Percentiles rank a stretch among this genome's conserved stretches.
These are phyloP conservation scores for Microbotryum saponariae DNA, from an alignment of 1,284 basidiomycete species.

Conservation along the genomic window DNA sequence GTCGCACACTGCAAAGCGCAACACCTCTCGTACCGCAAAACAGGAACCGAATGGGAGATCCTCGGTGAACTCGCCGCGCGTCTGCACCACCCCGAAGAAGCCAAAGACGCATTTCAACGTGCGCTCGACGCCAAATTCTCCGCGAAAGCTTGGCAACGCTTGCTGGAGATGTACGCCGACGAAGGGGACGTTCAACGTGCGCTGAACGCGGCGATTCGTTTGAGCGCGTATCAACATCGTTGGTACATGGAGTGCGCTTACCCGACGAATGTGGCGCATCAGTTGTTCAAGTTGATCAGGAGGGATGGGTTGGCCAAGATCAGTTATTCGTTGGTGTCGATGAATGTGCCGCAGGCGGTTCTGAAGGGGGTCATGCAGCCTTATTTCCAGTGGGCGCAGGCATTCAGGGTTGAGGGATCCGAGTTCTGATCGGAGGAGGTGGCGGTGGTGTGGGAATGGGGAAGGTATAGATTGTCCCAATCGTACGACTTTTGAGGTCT, in stretches of 20 bases:
- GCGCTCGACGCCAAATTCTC: conserved; percentile 85
- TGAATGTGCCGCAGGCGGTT: conserved; percentile 37
- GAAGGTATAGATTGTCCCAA: too few species aligned
- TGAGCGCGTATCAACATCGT: conserved; percentile 79
- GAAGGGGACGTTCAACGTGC: conserved; percentile 85
- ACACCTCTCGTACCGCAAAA: conserved; percentile 92
- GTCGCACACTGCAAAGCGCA: conserved; percentile 98
- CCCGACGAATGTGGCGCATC: conserved; percentile 79
- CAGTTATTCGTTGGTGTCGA: conserved; percentile 78
- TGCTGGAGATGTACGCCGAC: conserved; percentile 90
- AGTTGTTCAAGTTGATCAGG: conserved; percentile 85
- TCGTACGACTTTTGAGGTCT: background rate
- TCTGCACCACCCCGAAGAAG: conserved; percentile 92
- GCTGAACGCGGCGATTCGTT: conserved; percentile 81
- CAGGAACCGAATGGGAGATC: conserved; percentile 96
- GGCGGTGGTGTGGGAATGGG: background rate
- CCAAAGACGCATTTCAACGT: conserved; percentile 92
- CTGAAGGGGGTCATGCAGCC: conserved; percentile 36
- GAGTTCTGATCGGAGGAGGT: background rate
- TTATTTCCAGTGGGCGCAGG: conserved; percentile 38
- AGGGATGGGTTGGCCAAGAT: conserved; percentile 94
- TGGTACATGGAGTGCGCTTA: conserved; percentile 51
- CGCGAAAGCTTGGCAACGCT: conserved; percentile 80
- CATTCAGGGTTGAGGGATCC: conserved; percentile 25
- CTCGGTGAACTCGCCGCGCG: conserved; percentile 86